These are phyloP conservation scores for Panaeolus papilionaceus DNA, from an alignment of 768 basidiomycete genomes.

Conservation along the genomic window DNA sequence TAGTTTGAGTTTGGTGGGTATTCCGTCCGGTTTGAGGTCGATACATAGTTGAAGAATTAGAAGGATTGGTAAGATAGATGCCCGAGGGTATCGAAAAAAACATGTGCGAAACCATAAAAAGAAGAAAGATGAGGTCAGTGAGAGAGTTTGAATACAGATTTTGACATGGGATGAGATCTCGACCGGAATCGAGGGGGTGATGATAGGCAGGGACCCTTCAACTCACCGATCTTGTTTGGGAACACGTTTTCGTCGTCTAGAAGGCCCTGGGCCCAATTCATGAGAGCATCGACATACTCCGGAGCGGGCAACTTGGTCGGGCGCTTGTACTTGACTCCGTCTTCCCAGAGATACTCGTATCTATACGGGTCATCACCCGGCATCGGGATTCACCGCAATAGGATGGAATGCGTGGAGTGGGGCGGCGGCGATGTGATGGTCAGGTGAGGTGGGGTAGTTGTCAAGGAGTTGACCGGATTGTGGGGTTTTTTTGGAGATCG, in stretches of 20 bases:
- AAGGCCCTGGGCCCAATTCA: conserved; percentile 97
- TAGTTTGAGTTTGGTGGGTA: too few species aligned
- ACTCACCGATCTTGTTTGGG: conserved; percentile 91
- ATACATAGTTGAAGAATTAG: too few species aligned
- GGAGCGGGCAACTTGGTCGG: conserved; percentile 96
- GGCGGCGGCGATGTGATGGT: not conserved
- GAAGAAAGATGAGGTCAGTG: too few species aligned
- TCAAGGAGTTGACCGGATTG: not conserved
- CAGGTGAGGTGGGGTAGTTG: not conserved
- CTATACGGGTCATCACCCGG: conserved; percentile 42
- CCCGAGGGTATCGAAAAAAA: too few species aligned
- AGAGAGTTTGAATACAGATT: not conserved
- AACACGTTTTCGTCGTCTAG: conserved; percentile 93
- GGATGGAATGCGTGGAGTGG: not conserved
- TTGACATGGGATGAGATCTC: not conserved
- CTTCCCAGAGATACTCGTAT: conserved; percentile 96
- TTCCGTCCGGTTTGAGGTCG: too few species aligned
- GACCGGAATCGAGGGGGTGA: not conserved
- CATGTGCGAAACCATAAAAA: too few species aligned
- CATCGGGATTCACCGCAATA: too few species aligned
- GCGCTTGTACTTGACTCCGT: conserved; percentile 83
- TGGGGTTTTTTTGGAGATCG: not conserved
- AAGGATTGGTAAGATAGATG: too few species aligned
- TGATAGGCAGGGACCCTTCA: not conserved
- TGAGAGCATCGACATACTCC: conserved; percentile 96